Evolutionary conservation across 169 alveolate genomes (phyloP), one percentile per base, ranked within the genome.

Genomic region (Plasmodium sp.): DNA sequence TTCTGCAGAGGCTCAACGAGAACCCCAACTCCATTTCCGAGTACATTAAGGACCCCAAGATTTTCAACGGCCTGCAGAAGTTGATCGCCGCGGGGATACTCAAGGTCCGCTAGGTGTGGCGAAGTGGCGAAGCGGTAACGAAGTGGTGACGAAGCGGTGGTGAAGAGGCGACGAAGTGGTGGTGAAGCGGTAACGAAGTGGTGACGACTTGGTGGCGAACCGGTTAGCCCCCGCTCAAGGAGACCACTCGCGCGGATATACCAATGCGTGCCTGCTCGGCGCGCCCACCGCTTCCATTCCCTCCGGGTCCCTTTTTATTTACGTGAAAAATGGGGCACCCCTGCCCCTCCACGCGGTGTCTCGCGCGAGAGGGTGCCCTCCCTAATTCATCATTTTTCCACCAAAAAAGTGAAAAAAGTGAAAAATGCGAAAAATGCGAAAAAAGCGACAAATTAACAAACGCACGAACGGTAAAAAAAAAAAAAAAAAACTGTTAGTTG

Each of bases 41-140:
- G 85, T 97, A 97, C 93, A 94, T 98, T 95, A 97, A 97, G 90
- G 99, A 99, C 96, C 99, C 99, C 34, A 97, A 97, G 95, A 98
- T 99, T 62, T 97, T 98, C 39, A 97, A 97, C 73, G 99, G 99
- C 18, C 96, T 99, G 74, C 98, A 98, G 93, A 99, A 99, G 92
- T 97, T 99, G 10, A 98, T 99, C 86, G 99, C 99, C 9, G 99
- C 99, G 62, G 99, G 99, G 45, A 97, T 99, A 67, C 85, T 99
- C 72, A 97, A 98, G 95, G 98, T 97, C 77, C 97, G 98, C 14
- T 98, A 84, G 95, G 2, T 22, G 7, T 5, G 2, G 22, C 45
- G 45, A 5, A 4, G 9, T 22, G 16, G 27, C n/a, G n/a, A n/a
- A n/a, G n/a, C n/a, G 18, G 1, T 9, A 48, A 48, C 45, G 45